Evolutionary conservation across 345 rosid genomes (phyloP).

Genomic region (Linum trigynum): DNA sequence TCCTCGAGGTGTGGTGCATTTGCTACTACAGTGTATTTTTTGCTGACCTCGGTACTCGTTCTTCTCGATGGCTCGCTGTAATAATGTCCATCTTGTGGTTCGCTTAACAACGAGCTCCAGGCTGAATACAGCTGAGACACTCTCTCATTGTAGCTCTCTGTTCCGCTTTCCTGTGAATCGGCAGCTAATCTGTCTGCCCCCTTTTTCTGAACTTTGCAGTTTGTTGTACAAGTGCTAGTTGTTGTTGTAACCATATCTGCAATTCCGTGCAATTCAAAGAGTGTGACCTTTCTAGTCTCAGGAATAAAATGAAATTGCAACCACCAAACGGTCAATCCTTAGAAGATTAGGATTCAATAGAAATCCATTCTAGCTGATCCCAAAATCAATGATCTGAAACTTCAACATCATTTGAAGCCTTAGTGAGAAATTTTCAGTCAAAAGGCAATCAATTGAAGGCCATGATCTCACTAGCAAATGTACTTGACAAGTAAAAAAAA

Average conservation of each 20-base stretch:
- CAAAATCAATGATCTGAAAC: no score
- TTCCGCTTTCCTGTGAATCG: slow-evolving; percentile 8
- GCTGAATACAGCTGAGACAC: slow-evolving; percentile 47
- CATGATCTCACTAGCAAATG: slow-evolving; percentile 8
- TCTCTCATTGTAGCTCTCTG: slow-evolving; percentile 25
- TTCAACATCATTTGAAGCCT: no score
- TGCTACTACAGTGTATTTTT: slow-evolving; percentile 29
- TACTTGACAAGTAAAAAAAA: slow-evolving; percentile 14
- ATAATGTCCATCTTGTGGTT: slow-evolving; percentile 21
- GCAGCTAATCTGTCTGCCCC: slow-evolving; percentile 22
- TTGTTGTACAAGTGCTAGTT: slow-evolving; percentile 2
- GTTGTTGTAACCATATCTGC: slow-evolving; percentile 23
- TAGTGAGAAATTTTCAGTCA: no score
- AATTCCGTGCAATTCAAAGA: slow-evolving; percentile 13
- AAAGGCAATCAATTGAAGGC: neutral
- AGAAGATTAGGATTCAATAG: neutral
- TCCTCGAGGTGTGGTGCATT: slow-evolving; percentile 73
- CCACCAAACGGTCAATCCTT: neutral
- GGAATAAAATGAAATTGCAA: neutral
- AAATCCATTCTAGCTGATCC: neutral
- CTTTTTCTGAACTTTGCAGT: slow-evolving; percentile 23
- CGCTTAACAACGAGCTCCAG: slow-evolving; percentile 50
- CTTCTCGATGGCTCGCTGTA: slow-evolving; percentile 20
- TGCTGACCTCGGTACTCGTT: slow-evolving; percentile 21
- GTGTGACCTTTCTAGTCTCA: neutral